Evolutionary conservation across 192 early-diverging fungal species (phyloP), one percentile per base, ranked within the genome.

Genomic region (Gigaspora rosea): DNA sequence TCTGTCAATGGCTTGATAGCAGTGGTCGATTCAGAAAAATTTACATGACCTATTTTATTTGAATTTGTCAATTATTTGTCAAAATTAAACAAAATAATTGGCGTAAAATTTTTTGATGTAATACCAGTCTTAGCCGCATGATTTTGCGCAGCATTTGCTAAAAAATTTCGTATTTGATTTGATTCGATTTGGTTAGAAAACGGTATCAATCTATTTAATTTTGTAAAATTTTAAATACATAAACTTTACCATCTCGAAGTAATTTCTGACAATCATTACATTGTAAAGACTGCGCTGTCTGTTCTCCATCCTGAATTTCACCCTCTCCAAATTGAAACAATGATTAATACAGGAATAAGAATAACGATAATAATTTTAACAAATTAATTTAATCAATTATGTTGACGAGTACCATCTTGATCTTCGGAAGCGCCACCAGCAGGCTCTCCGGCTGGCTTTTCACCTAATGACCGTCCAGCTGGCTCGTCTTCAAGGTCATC

Each of bases 241-340:
- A 13, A 33, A 18, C 50, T 8, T 67, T 88, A 90, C 91, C 85
- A 82, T 96, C 92, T 50, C 89, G 82, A 52, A 96, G 84, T n/a
- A 96, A 74, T 72, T 91, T 88, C 52, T 90, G 86, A 73, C 95
- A 96, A 71, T 95, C 95, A 58, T 95, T 89, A 81, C 95, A 96
- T 48, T 88, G 80, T 41, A 96, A 83, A 52, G 89, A 91, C 56
- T 95, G 89, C 0, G 95, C 92, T 15, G 92, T 95, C 64, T 88
- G 92, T 72, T 94, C 89, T 12, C 89, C 90, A 72, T 86, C 86
- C 20, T 86, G 78, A 75, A 93, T 92, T 58, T 89, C 90, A 56
- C 86, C 92, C 35, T 84, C 86, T 64, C 82, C 83, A 56, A 18
- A 56, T 74, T 22, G 71, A 66, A 33, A 51, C 4, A 78, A 86